phyloP scores from a whole-genome alignment of 2,329 filamentous ascomycete species.

The Aspergillus sp. region DNA sequence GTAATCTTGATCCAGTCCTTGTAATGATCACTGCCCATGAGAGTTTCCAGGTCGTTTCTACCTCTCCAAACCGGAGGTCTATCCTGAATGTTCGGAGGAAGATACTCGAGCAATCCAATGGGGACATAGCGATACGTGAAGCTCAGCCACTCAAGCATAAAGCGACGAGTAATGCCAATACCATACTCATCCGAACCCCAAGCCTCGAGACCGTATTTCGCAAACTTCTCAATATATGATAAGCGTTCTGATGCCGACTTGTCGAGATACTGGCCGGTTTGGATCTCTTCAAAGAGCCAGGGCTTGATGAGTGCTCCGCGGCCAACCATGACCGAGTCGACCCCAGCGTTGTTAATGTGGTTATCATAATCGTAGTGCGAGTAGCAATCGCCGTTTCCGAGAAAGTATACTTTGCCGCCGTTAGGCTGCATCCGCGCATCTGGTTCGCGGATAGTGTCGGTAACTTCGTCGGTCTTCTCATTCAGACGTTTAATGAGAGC shows the following conservation, averaged over 20 bases:
- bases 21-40: slow-evolving; percentile 84
- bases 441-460: slow-evolving; percentile 71
- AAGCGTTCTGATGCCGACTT: slow-evolving; percentile 87
- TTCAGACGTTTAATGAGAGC: slow-evolving; percentile 77
- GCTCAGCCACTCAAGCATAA: slow-evolving; percentile 92
- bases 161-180: slow-evolving; percentile 80
- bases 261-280: slow-evolving; percentile 85
- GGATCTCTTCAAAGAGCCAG: slow-evolving; percentile 97
- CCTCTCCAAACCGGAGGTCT: slow-evolving; percentile 77
- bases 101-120: slow-evolving; percentile 75
- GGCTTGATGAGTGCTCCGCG: slow-evolving; percentile 94
- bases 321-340: slow-evolving; percentile 96
- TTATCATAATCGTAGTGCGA: slow-evolving; percentile 82
- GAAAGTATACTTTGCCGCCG: slow-evolving; percentile 72
- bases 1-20: slow-evolving; percentile 98
- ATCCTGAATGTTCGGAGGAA: slow-evolving; percentile 85
- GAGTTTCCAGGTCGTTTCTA: slow-evolving; percentile 85
- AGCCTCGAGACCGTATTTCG: slow-evolving; percentile 79
- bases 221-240: slow-evolving; percentile 79
- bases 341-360: slow-evolving; percentile 67
- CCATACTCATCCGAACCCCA: slow-evolving; percentile 97
- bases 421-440: slow-evolving; percentile 68
- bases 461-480: slow-evolving; percentile 55
- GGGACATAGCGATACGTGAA: slow-evolving; percentile 91
- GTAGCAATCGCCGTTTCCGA: slow-evolving; percentile 95